Evolutionary conservation across 306 rosid genomes (phyloP), one percentile per base, ranked within the genome.

Genomic region (Arachis stenosperma): DNA sequence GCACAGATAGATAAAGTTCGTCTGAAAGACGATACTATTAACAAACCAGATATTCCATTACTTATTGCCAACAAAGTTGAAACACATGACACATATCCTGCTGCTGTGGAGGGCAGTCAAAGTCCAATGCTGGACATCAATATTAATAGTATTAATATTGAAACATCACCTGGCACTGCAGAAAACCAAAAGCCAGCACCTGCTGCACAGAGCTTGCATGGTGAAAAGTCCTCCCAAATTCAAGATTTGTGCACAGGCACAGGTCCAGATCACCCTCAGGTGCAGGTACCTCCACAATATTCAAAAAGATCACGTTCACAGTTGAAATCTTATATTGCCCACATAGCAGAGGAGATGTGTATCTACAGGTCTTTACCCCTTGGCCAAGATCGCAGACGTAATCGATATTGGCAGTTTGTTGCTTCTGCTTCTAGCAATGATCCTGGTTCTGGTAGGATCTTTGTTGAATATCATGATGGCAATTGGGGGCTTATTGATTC

Each of bases 391-490:
- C 96, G 99, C 69, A 91, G 96, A 70, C 96, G 82, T 50, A 95
- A 95, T 74, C 88, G 99, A 46, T 95, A 90, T 81, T 95, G 99
- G 99, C 97, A 87, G 66, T 95, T 90, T 84, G 93, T 87, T 79
- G 96, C 98, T 9, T 95, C 97, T 81, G 87, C 98, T 60, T 95
- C 99, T 61, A 88, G 95, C 79, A 84, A 77, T 76, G 99, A 95
- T 80, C 99, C 99, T 75, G 98, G 99, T 83, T 87, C 99, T 79
- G 99, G 96, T 62, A 91, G 99, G 87, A 86, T 95, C 64, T 91
- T 95, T 67, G 75, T 87, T 73, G 99, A 95, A 84, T 82, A 82
- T 75, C 88, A 81, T 67, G 94, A 87, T 76, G 97, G 97, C 71
- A 87, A 79, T 37, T 95, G 98, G 99, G 86, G 82, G 84, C 96